These are phyloP conservation scores for Teratosphaeria zuluensis DNA, from an alignment of 2,329 filamentous ascomycete species.

Conservation along the genomic window DNA sequence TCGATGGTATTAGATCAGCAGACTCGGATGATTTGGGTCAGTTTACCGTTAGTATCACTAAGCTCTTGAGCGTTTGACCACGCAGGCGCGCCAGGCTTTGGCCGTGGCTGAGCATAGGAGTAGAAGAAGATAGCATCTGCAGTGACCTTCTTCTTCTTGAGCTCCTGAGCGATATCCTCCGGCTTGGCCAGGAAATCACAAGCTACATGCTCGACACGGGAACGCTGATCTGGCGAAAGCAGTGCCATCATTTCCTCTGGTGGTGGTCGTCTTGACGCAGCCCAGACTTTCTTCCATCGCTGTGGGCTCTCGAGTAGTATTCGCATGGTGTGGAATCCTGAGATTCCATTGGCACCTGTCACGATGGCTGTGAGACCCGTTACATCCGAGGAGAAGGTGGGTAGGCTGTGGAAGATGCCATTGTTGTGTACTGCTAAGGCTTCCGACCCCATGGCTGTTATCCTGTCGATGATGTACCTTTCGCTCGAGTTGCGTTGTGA, in stretches of 20 bases:
- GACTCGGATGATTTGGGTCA: constrained; percentile 8
- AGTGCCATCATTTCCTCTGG: constrained; percentile 28
- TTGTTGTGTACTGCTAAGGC: constrained; percentile 15
- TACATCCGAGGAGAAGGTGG: constrained; percentile 34
- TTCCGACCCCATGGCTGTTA: constrained; percentile 18
- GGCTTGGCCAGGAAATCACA: constrained; percentile 29
- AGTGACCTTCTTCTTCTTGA: constrained; percentile 27
- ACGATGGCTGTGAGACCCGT: constrained; percentile 42
- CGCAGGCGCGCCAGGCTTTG: constrained; percentile 33
- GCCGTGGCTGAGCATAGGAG: constrained; percentile 42
- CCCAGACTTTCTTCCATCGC: constrained; percentile 45
- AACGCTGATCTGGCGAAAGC: constrained; percentile 21
- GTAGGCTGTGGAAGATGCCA: constrained; percentile 43
- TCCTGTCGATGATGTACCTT: neutral
- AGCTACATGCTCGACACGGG: constrained; percentile 21
- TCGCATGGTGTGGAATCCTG: constrained; percentile 42
- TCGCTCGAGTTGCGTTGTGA: neutral
- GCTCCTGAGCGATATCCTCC: constrained; percentile 27
- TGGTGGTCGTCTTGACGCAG: constrained; percentile 39
- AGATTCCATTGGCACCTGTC: constrained; percentile 46
- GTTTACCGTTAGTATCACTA: constrained; percentile 39
- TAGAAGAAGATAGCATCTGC: constrained; percentile 44
- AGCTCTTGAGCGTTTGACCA: constrained; percentile 45
- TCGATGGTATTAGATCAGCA: neutral
- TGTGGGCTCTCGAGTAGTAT: constrained; percentile 37